These are phyloP conservation scores for Botryotinia narcissicola DNA, from an alignment of 2,329 filamentous ascomycete species.

Conservation along the genomic window DNA sequence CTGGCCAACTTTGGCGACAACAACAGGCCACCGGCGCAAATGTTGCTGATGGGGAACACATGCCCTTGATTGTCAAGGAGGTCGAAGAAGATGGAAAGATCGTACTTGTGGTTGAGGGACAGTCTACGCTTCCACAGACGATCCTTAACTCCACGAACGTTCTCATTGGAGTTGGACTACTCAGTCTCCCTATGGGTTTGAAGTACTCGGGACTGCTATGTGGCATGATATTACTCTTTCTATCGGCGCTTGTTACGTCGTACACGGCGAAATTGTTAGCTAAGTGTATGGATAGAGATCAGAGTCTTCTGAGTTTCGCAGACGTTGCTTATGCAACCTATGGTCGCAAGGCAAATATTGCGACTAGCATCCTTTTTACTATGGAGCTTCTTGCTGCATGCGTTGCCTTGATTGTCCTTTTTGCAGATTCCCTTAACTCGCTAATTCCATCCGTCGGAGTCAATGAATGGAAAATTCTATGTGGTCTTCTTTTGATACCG, in stretches of 20 bases:
- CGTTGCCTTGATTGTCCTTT: slow-evolving; percentile 87
- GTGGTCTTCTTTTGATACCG: slow-evolving; percentile 73
- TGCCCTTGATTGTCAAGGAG: slow-evolving; percentile 82
- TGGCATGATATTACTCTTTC: slow-evolving; percentile 70
- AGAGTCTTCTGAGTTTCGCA: slow-evolving; percentile 86
- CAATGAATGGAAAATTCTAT: slow-evolving; percentile 80
- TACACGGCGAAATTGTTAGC: slow-evolving; percentile 86
- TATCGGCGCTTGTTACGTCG: slow-evolving; percentile 72
- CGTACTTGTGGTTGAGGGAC: slow-evolving; percentile 80
- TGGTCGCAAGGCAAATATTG: slow-evolving; percentile 74
- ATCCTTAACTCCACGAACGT: slow-evolving; percentile 87
- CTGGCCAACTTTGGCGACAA: slow-evolving; percentile 51
- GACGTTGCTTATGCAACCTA: slow-evolving; percentile 91
- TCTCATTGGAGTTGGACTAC: slow-evolving; percentile 82
- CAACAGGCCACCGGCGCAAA: slow-evolving; percentile 44
- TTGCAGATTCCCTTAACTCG: slow-evolving; percentile 81
- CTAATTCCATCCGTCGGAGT: slow-evolving; percentile 70
- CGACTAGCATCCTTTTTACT: slow-evolving; percentile 82
- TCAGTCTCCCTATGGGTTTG: slow-evolving; percentile 84
- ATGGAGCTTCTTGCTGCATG: slow-evolving; percentile 84
- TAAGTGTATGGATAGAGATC: slow-evolving; percentile 84
- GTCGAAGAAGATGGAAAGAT: slow-evolving; percentile 85
- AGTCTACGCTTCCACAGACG: slow-evolving; percentile 93
- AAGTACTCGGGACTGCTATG: slow-evolving; percentile 87
- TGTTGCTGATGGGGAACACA: slow-evolving; percentile 57